phyloP scores from a whole-genome alignment of 352 stramenopile genomes.

The Lagenidium giganteum region DNA sequence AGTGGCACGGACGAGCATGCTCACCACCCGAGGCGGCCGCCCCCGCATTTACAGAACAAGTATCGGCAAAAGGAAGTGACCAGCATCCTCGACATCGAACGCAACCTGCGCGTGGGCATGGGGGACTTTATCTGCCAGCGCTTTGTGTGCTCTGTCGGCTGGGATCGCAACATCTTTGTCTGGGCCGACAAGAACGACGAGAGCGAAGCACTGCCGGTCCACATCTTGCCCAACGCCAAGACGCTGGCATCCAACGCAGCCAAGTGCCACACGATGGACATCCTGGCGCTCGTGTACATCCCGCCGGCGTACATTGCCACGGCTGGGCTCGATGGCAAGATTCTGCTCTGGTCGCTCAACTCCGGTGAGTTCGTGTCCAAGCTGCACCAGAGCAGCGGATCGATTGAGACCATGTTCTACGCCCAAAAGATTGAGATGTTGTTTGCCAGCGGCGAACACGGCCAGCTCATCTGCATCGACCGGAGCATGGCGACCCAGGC shows the following conservation, averaged over 20 bases:
- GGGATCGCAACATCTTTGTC: constrained; percentile 77
- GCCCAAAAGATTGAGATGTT: constrained; percentile 67
- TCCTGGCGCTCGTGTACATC: constrained; percentile 63
- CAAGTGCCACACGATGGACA: constrained; percentile 61
- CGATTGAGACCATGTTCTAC: constrained; percentile 69
- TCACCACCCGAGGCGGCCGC: no score
- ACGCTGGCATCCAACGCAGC: constrained; percentile 18
- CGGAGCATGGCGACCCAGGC: constrained; percentile 54
- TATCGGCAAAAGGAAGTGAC: constrained; percentile 81
- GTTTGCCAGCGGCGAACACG: constrained; percentile 57
- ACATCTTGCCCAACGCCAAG: constrained; percentile 36
- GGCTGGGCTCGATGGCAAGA: constrained; percentile 59
- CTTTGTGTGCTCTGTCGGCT: constrained; percentile 78
- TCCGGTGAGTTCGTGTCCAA: constrained; percentile 61
- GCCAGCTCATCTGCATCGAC: constrained; percentile 61
- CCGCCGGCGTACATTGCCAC: constrained; percentile 68
- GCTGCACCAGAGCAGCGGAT: constrained; percentile 49
- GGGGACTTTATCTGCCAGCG: constrained; percentile 78
- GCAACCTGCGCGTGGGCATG: constrained; percentile 75
- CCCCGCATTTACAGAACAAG: no score
- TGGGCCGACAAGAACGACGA: constrained; percentile 84
- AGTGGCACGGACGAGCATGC: no score
- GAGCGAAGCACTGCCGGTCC: constrained; percentile 52
- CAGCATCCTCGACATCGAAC: constrained; percentile 74
- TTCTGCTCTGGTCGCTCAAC: constrained; percentile 77